Conservation (phyloP, 495 filamentous ascomycete genomes). For the Xylaria longipes region DNA sequence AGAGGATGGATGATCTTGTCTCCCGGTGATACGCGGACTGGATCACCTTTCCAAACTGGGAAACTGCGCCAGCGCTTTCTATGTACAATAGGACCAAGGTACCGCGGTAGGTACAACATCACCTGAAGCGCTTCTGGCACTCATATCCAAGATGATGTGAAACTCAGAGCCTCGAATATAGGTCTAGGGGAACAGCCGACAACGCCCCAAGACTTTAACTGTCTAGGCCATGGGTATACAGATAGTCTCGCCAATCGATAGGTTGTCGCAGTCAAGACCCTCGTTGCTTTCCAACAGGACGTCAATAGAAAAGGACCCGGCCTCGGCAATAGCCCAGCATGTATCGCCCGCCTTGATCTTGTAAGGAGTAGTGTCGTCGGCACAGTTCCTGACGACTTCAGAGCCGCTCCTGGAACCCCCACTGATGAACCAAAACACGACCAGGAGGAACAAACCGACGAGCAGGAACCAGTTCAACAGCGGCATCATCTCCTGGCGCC, state of each 20-base stretch:
- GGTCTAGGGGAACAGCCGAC: not conserved
- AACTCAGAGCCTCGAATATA: not conserved
- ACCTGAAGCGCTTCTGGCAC: not conserved
- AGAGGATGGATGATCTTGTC: not conserved
- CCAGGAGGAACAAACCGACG: conserved; percentile 40
- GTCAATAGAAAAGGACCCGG: conserved; percentile 34
- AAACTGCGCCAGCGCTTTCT: conserved; percentile 8
- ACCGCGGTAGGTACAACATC: conserved; percentile 5
- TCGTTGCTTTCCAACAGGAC: conserved; percentile 34
- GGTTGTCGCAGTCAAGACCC: conserved; percentile 39
- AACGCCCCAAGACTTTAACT: not conserved
- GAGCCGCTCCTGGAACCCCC: conserved; percentile 16
- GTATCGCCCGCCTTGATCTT: conserved; percentile 37
- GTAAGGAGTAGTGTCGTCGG: conserved; percentile 29
- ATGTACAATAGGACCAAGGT: not conserved
- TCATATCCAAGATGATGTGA: not conserved
- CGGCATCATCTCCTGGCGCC: conserved; percentile 44
- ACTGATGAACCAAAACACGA: conserved; percentile 39
- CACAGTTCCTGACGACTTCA: conserved; percentile 29
- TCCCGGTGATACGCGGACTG: not conserved
- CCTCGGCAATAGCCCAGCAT: conserved; percentile 44
- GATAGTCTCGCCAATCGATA: conserved; percentile 33
- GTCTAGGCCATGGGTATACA: conserved; percentile 31
- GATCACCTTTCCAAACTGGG: not conserved
- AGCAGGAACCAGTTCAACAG: conserved; percentile 44